Conservation (phyloP, 371 early-diverging fungal species). For the Mucor plumbeus region DNA sequence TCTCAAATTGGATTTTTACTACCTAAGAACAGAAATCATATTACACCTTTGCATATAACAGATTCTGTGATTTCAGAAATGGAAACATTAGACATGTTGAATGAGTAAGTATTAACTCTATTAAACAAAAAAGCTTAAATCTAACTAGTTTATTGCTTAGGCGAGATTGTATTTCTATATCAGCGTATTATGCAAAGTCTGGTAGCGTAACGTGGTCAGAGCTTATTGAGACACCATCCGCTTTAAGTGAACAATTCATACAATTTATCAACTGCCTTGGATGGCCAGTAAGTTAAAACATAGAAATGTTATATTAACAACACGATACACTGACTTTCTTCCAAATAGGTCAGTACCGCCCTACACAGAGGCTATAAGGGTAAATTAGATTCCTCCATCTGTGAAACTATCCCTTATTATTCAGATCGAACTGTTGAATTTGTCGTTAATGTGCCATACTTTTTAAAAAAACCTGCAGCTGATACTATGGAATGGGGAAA, state of each 20-base stretch:
- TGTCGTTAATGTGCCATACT: slow-evolving; percentile 74
- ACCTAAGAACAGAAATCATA: slow-evolving; percentile 58
- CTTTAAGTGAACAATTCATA: slow-evolving; percentile 64
- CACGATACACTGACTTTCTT: background rate
- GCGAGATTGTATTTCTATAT: slow-evolving; percentile 74
- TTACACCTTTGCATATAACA: slow-evolving; percentile 66
- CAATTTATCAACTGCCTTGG: slow-evolving; percentile 74
- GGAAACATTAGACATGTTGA: slow-evolving; percentile 66
- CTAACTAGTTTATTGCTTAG: slow-evolving; percentile 34
- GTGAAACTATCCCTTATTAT: slow-evolving; percentile 74
- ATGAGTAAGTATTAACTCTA: slow-evolving; percentile 57
- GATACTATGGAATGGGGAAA: slow-evolving; percentile 20
- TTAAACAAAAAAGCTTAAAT: background rate
- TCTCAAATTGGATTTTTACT: slow-evolving; percentile 70
- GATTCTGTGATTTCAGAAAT: slow-evolving; percentile 69
- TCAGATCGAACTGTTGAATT: slow-evolving; percentile 72
- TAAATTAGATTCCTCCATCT: slow-evolving; percentile 55
- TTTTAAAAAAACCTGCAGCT: slow-evolving; percentile 40
- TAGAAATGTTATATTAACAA: background rate
- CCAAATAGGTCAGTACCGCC: slow-evolving; percentile 48
- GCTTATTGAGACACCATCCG: slow-evolving; percentile 58
- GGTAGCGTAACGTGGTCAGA: slow-evolving; percentile 56
- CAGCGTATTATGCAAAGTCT: slow-evolving; percentile 66
- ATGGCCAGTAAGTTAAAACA: slow-evolving; percentile 63
- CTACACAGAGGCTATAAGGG: slow-evolving; percentile 73